A percentile compares a stretch with the other conserved stretches of the same genome.
Evolutionary conservation across 2,329 filamentous ascomycete species (phyloP).

Genomic region (Trichoderma hamatum): DNA sequence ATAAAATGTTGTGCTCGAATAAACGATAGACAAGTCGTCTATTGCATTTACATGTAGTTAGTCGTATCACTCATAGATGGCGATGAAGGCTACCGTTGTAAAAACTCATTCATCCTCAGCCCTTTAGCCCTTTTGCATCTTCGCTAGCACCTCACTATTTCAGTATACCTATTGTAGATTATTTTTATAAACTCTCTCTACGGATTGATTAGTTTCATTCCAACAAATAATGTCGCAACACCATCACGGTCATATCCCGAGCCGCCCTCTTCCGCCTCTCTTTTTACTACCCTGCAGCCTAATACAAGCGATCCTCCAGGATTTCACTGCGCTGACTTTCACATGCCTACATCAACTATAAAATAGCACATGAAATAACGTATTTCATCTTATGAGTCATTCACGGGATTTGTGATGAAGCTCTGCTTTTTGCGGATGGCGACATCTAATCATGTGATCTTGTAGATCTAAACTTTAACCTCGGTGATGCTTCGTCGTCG

Average conservation of each 20-base stretch:
- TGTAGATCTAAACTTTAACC: not conserved
- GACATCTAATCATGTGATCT: slow-evolving; percentile 25
- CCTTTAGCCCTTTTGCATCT: not conserved
- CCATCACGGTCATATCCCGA: not conserved
- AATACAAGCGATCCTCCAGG: not conserved
- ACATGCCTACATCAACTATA: not conserved
- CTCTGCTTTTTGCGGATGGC: not conserved
- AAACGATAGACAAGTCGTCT: not conserved
- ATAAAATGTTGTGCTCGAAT: not conserved
- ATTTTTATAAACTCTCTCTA: not conserved
- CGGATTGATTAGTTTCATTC: not conserved
- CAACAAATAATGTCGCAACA: not conserved
- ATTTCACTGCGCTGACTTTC: not conserved
- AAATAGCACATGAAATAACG: not conserved
- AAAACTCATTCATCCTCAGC: not conserved
- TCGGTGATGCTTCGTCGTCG: not conserved
- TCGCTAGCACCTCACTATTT: not conserved
- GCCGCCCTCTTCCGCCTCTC: not conserved
- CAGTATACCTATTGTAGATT: too few species aligned
- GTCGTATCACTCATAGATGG: not conserved
- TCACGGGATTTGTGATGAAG: not conserved
- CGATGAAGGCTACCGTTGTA: not conserved
- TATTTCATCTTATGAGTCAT: not conserved
- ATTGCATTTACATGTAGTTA: not conserved
- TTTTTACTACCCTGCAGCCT: not conserved